These are phyloP conservation scores for Nicotiana benthamiana DNA, from an alignment of 257 asterid species.

Conservation along the genomic window DNA sequence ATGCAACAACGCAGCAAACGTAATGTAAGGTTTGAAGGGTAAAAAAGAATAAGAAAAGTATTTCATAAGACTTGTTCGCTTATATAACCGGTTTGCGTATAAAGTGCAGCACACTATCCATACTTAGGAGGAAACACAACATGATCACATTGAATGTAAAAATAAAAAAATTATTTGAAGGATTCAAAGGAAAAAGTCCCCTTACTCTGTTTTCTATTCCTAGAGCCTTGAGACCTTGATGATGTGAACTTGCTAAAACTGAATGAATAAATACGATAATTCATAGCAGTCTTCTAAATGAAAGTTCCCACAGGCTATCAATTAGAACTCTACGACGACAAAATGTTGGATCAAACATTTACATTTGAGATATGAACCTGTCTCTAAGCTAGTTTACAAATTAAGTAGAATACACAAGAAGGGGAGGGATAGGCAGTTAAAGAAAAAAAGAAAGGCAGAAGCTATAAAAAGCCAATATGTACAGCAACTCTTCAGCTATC, in stretches of 20 bases:
- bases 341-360: constrained; percentile 5
- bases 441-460: neutral
- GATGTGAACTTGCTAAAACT: neutral
- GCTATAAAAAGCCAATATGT: constrained; percentile 14
- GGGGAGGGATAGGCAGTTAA: neutral
- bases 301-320: neutral
- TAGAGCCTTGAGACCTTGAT: neutral
- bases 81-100: neutral
- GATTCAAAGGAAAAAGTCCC: neutral
- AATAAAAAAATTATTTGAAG: neutral
- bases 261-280: neutral
- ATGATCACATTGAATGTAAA: neutral
- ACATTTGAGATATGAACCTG: neutral
- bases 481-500: constrained; percentile 20
- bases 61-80: neutral
- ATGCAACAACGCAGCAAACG: neutral
- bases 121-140: neutral
- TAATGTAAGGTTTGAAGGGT: neutral
- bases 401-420: neutral
- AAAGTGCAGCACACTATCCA: neutral
- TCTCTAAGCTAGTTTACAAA: constrained; percentile 12
- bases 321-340: neutral
- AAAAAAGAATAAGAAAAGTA: neutral
- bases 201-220: neutral
- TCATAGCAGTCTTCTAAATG: neutral